phyloP scores from a whole-genome alignment of 2,329 filamentous ascomycete genomes.

The Huntiella bhutanensis region DNA sequence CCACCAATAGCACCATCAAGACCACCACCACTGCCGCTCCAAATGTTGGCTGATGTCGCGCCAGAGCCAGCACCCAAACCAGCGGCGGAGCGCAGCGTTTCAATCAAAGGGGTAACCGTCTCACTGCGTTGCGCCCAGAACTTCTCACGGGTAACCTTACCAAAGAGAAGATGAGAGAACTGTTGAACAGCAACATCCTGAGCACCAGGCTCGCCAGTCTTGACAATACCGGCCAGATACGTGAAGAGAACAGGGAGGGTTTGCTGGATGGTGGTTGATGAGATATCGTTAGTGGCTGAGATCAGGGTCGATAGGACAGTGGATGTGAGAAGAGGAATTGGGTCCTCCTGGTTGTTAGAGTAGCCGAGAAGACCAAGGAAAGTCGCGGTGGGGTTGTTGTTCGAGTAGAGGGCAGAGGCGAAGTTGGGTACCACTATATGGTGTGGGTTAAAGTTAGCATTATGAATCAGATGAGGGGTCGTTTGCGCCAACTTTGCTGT shows the following conservation, averaged over 20 bases:
- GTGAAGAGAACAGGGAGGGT: constrained; percentile 67
- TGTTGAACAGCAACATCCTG: constrained; percentile 92
- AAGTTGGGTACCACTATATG: constrained; percentile 60
- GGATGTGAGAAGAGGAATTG: constrained; percentile 76
- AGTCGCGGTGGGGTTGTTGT: constrained; percentile 61
- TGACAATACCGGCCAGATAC: constrained; percentile 69
- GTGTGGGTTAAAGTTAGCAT: neutral
- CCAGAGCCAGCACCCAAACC: constrained; percentile 48
- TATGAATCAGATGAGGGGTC: constrained; percentile 1
- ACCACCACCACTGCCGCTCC: constrained; percentile 45
- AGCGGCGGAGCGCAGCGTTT: constrained; percentile 63
- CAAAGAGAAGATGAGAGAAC: constrained; percentile 70
- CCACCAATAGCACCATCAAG: constrained; percentile 49
- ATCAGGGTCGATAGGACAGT: constrained; percentile 70
- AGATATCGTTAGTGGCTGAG: constrained; percentile 43
- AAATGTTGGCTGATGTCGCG: constrained; percentile 34
- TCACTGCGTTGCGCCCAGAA: constrained; percentile 87
- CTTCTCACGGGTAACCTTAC: constrained; percentile 50
- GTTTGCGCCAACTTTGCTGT: neutral
- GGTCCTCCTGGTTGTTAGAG: constrained; percentile 53
- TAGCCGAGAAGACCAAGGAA: constrained; percentile 70
- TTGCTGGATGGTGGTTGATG: constrained; percentile 47
- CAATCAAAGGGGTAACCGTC: constrained; percentile 63
- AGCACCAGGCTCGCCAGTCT: constrained; percentile 69
- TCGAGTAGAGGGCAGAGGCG: constrained; percentile 54